Evolutionary conservation across 495 filamentous ascomycete species (phyloP).

Genomic region (Hypoxylon trugodes): DNA sequence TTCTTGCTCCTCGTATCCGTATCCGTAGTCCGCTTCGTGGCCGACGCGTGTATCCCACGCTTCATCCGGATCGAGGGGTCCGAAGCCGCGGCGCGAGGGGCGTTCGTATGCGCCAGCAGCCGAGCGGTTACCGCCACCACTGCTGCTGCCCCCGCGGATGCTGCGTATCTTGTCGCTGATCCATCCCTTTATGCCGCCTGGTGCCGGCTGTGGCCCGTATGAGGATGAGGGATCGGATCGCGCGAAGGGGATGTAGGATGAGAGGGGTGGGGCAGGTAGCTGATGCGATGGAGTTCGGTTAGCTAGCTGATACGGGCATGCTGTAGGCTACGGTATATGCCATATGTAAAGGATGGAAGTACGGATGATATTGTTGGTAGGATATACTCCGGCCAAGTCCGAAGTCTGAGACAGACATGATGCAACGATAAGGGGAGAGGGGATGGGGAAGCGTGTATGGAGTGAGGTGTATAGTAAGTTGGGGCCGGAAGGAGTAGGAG

Average conservation of each 20-base stretch:
- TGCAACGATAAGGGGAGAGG: constrained; percentile 26
- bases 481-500: neutral
- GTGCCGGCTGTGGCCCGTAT: constrained; percentile 61
- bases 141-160: constrained; percentile 56
- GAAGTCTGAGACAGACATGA: constrained; percentile 31
- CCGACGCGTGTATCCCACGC: constrained; percentile 77
- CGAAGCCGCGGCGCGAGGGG: constrained; percentile 53
- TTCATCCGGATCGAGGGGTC: constrained; percentile 72
- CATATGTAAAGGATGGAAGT: neutral
- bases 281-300: constrained; percentile 19
- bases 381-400: constrained; percentile 25
- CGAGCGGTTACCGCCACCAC: constrained; percentile 50
- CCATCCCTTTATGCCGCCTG: constrained; percentile 68
- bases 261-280: constrained; percentile 68
- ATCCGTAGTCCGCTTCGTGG: constrained; percentile 62
- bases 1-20: constrained; percentile 69
- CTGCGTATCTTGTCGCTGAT: constrained; percentile 58
- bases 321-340: neutral
- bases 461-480: no score
- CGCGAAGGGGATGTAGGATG: constrained; percentile 68
- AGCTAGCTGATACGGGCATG: constrained; percentile 9
- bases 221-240: constrained; percentile 41
- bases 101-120: constrained; percentile 71
- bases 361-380: neutral
- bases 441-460: no score